Base-by-base conservation (phyloP, 495 filamentous ascomycete species). In the Polyplosphaeria fusca region DNA sequence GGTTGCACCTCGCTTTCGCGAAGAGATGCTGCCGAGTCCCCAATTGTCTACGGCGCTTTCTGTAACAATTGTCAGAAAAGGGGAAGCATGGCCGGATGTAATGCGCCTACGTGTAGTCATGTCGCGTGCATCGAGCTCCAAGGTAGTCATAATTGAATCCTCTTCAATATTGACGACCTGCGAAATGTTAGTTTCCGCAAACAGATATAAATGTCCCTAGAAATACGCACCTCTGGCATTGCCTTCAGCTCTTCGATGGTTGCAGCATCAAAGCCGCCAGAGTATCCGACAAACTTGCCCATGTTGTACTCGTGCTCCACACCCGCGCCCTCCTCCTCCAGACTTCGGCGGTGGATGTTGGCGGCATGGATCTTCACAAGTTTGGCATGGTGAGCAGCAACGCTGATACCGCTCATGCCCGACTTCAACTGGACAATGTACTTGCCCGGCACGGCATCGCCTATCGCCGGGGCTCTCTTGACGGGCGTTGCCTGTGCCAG, bases 11-110 rank as follows among this genome's bases (percentile, higher is more conserved):
- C 77, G 74, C 54, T 92, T 79, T 44, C 91, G 85, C 74, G 96
- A 91, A 14, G 93, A 98, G 73, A 98, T 88, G 82, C 91, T 86
- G 41, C 90, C 92, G 45, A 98, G 76, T 74, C 93, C 93, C 93
- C 93, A 98, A 16, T 93, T 91, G 37, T 92, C 86, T 68, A 86
- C 84, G 74, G 87, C 89, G 80, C 96, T 26, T 47, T 14, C n/a
- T 37, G 16, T 13, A 35, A 14, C 7, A 14, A 7, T 14, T 7
- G 30, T 35, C 30, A 35, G n/a, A n/a, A n/a, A n/a, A n/a, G n/a
- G n/a, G n/a, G n/a, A n/a, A n/a, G n/a, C n/a, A n/a, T n/a, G n/a
- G n/a, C 30, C 30, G 7, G 14, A 14, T 35, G 7, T 35, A 35
- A 35, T 7, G 7, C 7, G 7, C 14, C 14, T 7, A 35, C 7